A percentile compares a stretch with the other conserved stretches of the same genome.
Evolutionary conservation across 1,284 basidiomycete species (phyloP).

Genomic region (Amylostereum areolatum): DNA sequence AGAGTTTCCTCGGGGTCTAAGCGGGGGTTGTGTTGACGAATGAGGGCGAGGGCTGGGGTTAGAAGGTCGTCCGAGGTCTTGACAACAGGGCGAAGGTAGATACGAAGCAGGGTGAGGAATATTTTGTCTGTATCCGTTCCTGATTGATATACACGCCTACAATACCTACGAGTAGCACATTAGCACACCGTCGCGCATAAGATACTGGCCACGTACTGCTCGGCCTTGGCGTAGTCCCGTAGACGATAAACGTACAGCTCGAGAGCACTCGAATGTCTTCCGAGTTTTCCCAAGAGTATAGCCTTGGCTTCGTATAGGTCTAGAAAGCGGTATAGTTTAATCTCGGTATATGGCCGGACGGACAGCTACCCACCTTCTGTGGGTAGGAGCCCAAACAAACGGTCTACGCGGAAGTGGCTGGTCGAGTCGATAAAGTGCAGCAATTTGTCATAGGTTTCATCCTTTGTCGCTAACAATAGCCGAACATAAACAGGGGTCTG

Average conservation of each 20-base stretch:
- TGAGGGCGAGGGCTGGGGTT: slow-evolving; percentile 76
- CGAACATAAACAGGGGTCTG: slow-evolving; percentile 1
- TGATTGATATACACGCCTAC: slow-evolving; percentile 70
- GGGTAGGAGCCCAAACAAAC: slow-evolving; percentile 73
- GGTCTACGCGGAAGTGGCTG: slow-evolving; percentile 69
- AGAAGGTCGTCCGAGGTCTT: slow-evolving; percentile 50
- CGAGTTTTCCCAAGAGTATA: slow-evolving; percentile 83
- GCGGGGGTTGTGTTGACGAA: slow-evolving; percentile 76
- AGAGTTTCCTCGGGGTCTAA: slow-evolving; percentile 80
- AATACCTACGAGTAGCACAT: slow-evolving; percentile 55
- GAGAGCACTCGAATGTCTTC: slow-evolving; percentile 88
- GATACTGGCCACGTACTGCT: slow-evolving; percentile 55
- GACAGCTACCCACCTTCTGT: slow-evolving; percentile 53
- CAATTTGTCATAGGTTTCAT: slow-evolving; percentile 61
- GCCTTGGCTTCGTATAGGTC: slow-evolving; percentile 87
- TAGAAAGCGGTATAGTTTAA: slow-evolving; percentile 19
- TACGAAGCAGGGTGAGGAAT: slow-evolving; percentile 81
- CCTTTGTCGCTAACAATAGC: slow-evolving; percentile 30
- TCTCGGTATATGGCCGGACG: neutral
- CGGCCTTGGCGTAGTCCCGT: slow-evolving; percentile 79
- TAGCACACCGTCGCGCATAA: slow-evolving; percentile 1
- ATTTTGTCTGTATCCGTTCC: slow-evolving; percentile 56
- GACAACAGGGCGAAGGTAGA: slow-evolving; percentile 76
- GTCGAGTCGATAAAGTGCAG: slow-evolving; percentile 75
- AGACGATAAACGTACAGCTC: slow-evolving; percentile 89